These are phyloP conservation scores for Combretum micranthum DNA, from an alignment of 345 rosid genomes.

Conservation along the genomic window DNA sequence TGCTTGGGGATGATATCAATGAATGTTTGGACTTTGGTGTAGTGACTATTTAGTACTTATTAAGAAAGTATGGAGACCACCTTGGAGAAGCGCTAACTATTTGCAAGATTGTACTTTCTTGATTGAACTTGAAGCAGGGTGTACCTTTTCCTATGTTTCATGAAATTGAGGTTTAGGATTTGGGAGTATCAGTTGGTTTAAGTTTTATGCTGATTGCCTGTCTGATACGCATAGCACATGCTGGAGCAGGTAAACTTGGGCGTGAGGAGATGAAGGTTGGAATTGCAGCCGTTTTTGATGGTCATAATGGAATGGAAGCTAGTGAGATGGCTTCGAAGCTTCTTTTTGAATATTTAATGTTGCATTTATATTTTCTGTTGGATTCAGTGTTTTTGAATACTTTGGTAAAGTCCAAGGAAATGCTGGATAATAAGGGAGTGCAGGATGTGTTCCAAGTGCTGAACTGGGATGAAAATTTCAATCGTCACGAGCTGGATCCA, in stretches of 20 bases:
- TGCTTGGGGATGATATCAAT: no score
- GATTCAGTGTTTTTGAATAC: slow-evolving; percentile 62
- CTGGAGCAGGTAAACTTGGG: slow-evolving; percentile 51
- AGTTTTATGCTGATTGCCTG: background rate
- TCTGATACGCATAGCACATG: slow-evolving; percentile 2
- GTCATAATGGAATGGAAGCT: slow-evolving; percentile 96
- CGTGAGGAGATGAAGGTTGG: slow-evolving; percentile 66
- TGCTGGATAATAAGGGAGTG: slow-evolving; percentile 34
- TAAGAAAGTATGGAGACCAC: no score
- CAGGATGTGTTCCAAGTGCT: slow-evolving; percentile 42
- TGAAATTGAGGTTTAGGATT: no score
- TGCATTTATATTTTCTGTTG: slow-evolving; percentile 85
- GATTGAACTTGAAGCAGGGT: no score
- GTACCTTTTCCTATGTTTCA: no score
- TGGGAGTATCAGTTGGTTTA: background rate
- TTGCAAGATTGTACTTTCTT: no score
- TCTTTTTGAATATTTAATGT: slow-evolving; percentile 74
- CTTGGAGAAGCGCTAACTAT: no score
- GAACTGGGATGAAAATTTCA: slow-evolving; percentile 36
- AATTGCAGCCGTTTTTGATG: slow-evolving; percentile 83
- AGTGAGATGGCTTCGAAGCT: slow-evolving; percentile 94
- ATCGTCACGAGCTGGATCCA: slow-evolving; percentile 37
- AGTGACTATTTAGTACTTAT: no score
- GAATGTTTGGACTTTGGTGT: no score
- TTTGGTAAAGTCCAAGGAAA: slow-evolving; percentile 37